Base-by-base conservation (phyloP, 106 monocot species). In the Dendrobium chrysotoxum region DNA sequence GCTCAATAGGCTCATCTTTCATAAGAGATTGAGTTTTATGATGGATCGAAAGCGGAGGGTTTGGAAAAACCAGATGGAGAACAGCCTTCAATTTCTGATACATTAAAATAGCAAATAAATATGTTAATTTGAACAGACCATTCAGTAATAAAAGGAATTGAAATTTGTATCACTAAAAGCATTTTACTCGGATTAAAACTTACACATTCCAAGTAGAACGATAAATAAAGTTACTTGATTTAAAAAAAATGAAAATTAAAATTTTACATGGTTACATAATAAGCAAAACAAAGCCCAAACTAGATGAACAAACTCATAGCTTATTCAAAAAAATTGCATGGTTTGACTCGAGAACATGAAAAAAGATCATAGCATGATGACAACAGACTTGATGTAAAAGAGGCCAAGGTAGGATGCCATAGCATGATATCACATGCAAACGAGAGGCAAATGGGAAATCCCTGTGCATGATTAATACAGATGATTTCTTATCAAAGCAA, bases 71-170 rank as follows among this genome's bases (percentile, higher is more conserved):
- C 80, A 99, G 78, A 82, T 87, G 81, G 28, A 90, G 83, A 86
- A 90, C 86, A n/a, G 92, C 93, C 81, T 90, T 85, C 78, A 93
- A 55, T 81, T 95, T 85, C 99, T 95, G 95, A 61, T 25, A 79
- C 28, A 65, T 68, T 26, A 68, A 28, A 68, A 13, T 35, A 70
- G 35, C 35, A 71, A 50, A 40, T 15, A 47, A 53, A 54, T 31
- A 20, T 41, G 1, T 41, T 42, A 42, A n/a, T 75, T 40, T 7
- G 41, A 75, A 75, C 42, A 41, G 42, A 75, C 28, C 71, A 41
- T 47, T 16, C 23, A 26, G 76, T 26, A 28, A 76, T 3, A 26
- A 47, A 76, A 46, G 46, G 6, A 75, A 2, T 15, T 76, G 1
- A 50, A 25, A 47, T 0, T 76, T 8, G 3, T n/a, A 47, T 76